Evolutionary conservation across 768 basidiomycete genomes (phyloP).

Genomic region (Lactarius deliciosus): DNA sequence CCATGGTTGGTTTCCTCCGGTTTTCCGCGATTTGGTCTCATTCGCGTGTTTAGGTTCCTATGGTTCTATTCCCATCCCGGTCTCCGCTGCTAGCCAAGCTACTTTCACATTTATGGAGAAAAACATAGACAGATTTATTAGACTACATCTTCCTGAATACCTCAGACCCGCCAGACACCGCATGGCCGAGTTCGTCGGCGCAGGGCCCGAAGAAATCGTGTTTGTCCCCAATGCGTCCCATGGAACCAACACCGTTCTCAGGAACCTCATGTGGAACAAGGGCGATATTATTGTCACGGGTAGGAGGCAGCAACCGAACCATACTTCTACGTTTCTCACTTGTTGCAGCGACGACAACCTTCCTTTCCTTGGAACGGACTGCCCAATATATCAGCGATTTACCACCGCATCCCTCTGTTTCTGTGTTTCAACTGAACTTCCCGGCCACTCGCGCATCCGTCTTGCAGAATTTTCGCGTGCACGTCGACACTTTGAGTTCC

Average conservation of each 20-base stretch:
- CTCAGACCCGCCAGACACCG: slow-evolving; percentile 44
- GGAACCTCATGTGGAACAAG: slow-evolving; percentile 65
- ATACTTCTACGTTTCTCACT: slow-evolving; percentile 5
- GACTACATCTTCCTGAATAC: slow-evolving; percentile 38
- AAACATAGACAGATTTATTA: slow-evolving; percentile 58
- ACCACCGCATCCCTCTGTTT: slow-evolving; percentile 51
- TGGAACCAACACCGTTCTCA: slow-evolving; percentile 64
- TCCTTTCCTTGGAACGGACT: slow-evolving; percentile 51
- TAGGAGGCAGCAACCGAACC: slow-evolving; percentile 37
- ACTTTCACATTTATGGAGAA: slow-evolving; percentile 46
- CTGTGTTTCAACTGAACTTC: slow-evolving; percentile 52
- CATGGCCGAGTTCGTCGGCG: slow-evolving; percentile 51
- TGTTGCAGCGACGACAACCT: slow-evolving; percentile 53
- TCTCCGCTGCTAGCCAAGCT: slow-evolving; percentile 46
- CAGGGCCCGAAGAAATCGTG: slow-evolving; percentile 57
- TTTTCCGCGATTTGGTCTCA: neutral
- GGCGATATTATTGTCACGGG: slow-evolving; percentile 67
- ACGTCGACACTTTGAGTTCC: slow-evolving; percentile 37
- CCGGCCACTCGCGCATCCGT: slow-evolving; percentile 59
- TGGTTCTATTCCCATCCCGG: slow-evolving; percentile 55
- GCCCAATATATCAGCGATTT: slow-evolving; percentile 55
- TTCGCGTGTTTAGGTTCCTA: slow-evolving; percentile 51
- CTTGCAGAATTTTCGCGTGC: slow-evolving; percentile 46
- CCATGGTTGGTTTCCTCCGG: slow-evolving; percentile 44
- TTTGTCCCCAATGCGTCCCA: slow-evolving; percentile 60